phyloP scores from a whole-genome alignment of 2,329 filamentous ascomycete genomes.

The Fusarium duplospermum region DNA sequence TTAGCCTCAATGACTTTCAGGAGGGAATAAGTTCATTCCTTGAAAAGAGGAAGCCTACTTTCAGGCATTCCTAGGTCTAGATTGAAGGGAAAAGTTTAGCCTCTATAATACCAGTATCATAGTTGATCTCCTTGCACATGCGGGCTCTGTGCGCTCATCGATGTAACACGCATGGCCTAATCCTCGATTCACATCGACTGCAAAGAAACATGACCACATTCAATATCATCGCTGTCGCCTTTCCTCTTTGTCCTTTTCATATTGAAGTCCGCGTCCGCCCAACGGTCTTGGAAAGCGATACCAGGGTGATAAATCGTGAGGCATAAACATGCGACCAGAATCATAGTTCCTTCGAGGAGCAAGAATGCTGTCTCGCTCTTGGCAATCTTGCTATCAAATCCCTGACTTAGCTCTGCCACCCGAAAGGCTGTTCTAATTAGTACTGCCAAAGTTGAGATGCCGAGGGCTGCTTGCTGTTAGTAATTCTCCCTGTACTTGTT shows the following conservation, averaged over 20 bases:
- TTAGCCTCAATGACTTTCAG: slow-evolving; percentile 26
- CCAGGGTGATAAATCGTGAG: background rate
- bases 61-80: slow-evolving; percentile 16
- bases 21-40: slow-evolving; percentile 31
- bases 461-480: background rate
- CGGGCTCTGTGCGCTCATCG: background rate
- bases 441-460: background rate
- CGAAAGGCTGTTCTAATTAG: background rate
- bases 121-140: background rate
- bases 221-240: background rate
- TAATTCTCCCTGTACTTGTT: background rate
- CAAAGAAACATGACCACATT: background rate
- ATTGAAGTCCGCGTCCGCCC: background rate
- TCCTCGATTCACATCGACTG: background rate
- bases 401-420: background rate
- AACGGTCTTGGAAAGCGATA: background rate
- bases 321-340: background rate
- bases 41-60: slow-evolving; percentile 14
- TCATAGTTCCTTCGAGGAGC: background rate
- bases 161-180: background rate
- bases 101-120: background rate
- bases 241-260: background rate
- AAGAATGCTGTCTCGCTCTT: background rate
- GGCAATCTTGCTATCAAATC: background rate
- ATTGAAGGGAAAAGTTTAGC: background rate